Conservation (phyloP, 2,329 filamentous ascomycete species). For the Dissoconium aciculare region DNA sequence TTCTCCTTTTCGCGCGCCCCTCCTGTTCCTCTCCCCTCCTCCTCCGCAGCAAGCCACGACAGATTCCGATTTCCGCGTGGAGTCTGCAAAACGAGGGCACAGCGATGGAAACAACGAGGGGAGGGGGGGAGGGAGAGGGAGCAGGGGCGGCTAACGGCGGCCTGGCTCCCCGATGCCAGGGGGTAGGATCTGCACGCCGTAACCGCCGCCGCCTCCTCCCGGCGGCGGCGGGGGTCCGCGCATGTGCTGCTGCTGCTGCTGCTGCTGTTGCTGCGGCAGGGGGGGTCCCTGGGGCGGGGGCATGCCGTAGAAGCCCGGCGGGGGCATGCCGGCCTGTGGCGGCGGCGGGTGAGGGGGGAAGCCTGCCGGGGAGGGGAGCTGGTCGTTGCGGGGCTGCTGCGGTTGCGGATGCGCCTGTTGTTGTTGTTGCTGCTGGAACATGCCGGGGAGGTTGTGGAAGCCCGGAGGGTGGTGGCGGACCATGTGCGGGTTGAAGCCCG, state of each 20-base stretch:
- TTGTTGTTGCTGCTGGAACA: constrained; percentile 17
- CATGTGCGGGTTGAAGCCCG: constrained; percentile 21
- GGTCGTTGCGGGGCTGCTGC: constrained; percentile 2
- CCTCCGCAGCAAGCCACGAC: no score
- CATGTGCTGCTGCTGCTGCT: not conserved
- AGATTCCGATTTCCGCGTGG: no score
- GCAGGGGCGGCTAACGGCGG: no score
- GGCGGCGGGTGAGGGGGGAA: constrained; percentile 1
- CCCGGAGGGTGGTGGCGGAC: constrained; percentile 20
- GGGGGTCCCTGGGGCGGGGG: not conserved
- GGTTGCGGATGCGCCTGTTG: constrained; percentile 10
- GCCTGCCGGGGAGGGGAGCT: constrained; percentile 7
- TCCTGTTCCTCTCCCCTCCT: no score
- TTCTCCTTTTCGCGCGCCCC: no score
- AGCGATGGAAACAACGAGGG: no score
- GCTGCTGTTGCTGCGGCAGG: no score
- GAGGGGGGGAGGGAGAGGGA: no score
- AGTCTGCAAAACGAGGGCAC: no score
- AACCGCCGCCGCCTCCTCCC: no score
- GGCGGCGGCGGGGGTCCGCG: no score
- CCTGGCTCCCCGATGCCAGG: no score
- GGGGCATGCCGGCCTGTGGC: constrained; percentile 4
- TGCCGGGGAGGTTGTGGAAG: constrained; percentile 18
- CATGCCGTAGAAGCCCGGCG: constrained; percentile 9
- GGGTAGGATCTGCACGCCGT: not conserved